Conservation (phyloP, 306 rosid genomes). For the Dalbergia oliveri region DNA sequence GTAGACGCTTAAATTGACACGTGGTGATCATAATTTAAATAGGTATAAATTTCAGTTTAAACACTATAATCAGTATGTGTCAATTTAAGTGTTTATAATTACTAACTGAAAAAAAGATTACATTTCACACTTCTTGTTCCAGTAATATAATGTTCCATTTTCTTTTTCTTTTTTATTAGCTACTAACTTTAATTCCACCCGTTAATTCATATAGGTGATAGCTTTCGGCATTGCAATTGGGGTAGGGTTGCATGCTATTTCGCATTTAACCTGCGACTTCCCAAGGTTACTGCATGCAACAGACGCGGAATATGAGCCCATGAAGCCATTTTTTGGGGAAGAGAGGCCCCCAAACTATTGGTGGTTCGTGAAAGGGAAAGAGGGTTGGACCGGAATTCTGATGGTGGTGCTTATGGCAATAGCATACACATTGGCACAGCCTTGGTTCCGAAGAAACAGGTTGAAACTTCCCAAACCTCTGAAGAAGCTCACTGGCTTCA, state of each 20-base stretch:
- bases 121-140: no score
- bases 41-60: no score
- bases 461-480: constrained; percentile 72
- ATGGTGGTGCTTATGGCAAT: constrained; percentile 87
- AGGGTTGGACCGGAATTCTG: constrained; percentile 89
- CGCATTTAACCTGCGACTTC: constrained; percentile 88
- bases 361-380: constrained; percentile 94
- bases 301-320: constrained; percentile 63
- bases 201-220: constrained; percentile 56
- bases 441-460: constrained; percentile 80
- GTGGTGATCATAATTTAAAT: no score
- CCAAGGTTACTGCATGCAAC: constrained; percentile 75
- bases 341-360: constrained; percentile 73
- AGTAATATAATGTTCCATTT: not conserved
- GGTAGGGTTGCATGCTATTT: constrained; percentile 67
- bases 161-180: not conserved
- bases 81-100: no score
- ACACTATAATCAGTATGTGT: no score
- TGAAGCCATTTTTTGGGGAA: constrained; percentile 69
- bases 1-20: no score
- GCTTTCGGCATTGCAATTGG: constrained; percentile 82
- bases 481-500: constrained; percentile 83
- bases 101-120: no score
- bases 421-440: constrained; percentile 82
- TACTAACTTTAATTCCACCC: constrained; percentile 17